Evolutionary conservation across 345 rosid species (phyloP).

Genomic region (Populus euphratica): DNA sequence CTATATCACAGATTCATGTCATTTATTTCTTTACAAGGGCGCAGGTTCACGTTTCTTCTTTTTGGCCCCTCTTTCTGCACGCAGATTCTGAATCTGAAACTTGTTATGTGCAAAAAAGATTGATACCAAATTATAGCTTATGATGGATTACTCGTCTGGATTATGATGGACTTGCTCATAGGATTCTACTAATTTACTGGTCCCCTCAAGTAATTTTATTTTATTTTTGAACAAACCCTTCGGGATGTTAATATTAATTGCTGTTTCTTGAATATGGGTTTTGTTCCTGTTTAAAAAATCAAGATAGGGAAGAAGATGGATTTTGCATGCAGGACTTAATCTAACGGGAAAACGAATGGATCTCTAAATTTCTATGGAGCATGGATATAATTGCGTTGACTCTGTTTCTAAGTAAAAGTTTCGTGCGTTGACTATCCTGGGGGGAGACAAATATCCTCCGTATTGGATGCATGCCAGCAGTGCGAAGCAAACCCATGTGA

Average conservation of each 20-base stretch:
- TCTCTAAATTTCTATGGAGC: background rate
- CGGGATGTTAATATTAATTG: too few relatives aligned
- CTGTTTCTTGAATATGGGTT: background rate
- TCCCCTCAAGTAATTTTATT: constrained; percentile 2
- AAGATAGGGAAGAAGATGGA: background rate
- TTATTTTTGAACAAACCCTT: background rate
- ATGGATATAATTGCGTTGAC: background rate
- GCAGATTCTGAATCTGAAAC: background rate
- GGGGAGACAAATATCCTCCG: background rate
- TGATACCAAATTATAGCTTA: background rate
- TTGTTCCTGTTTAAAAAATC: background rate
- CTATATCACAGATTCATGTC: background rate
- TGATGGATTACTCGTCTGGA: too few relatives aligned
- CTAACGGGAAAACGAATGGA: background rate
- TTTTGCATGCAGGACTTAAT: background rate
- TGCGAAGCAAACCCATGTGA: background rate
- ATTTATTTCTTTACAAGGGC: background rate
- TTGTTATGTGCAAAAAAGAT: background rate
- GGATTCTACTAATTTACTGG: constrained; percentile 9
- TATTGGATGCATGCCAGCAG: background rate
- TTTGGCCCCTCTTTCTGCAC: background rate
- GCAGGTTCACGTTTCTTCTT: background rate
- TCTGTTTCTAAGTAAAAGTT: background rate
- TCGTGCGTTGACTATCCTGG: background rate
- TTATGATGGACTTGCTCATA: background rate